phyloP scores from a whole-genome alignment of 495 filamentous ascomycete genomes.

The Xylaria venustula region DNA sequence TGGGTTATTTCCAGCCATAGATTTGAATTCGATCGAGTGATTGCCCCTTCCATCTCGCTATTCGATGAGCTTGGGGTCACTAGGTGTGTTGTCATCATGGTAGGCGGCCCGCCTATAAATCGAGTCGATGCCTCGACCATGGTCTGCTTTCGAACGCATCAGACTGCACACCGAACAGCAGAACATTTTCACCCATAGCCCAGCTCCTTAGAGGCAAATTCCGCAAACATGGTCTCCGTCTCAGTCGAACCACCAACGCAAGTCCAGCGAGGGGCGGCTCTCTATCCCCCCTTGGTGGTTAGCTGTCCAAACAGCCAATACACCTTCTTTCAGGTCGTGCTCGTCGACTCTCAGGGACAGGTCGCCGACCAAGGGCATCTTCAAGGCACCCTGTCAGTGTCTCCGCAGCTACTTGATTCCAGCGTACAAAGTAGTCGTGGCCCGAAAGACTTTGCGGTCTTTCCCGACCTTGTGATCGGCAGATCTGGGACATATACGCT shows the following conservation, averaged over 20 bases:
- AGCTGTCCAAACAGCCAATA: not conserved
- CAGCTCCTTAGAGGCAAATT: not conserved
- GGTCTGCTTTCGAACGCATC: not conserved
- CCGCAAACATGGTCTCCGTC: slow-evolving; percentile 6
- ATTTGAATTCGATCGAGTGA: not conserved
- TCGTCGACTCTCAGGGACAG: not conserved
- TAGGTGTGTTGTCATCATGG: not conserved
- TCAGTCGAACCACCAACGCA: slow-evolving; percentile 8
- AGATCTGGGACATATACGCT: slow-evolving; percentile 1
- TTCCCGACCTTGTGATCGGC: slow-evolving; percentile 7
- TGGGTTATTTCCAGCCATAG: not conserved
- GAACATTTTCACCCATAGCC: not conserved
- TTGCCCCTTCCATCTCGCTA: not conserved
- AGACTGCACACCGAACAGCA: not conserved
- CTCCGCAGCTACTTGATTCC: not conserved
- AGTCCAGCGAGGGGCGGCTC: not conserved
- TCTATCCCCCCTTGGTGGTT: slow-evolving; percentile 11
- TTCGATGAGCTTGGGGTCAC: not conserved
- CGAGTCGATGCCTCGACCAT: not conserved
- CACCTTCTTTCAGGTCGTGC: slow-evolving; percentile 1
- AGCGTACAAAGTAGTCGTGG: not conserved
- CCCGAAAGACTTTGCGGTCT: slow-evolving; percentile 3
- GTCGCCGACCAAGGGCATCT: not conserved
- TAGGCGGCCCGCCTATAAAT: slow-evolving; percentile 2
- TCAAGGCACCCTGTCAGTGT: not conserved